phyloP scores from a whole-genome alignment of 192 early-diverging fungal species.

The Funneliformis mosseae region DNA sequence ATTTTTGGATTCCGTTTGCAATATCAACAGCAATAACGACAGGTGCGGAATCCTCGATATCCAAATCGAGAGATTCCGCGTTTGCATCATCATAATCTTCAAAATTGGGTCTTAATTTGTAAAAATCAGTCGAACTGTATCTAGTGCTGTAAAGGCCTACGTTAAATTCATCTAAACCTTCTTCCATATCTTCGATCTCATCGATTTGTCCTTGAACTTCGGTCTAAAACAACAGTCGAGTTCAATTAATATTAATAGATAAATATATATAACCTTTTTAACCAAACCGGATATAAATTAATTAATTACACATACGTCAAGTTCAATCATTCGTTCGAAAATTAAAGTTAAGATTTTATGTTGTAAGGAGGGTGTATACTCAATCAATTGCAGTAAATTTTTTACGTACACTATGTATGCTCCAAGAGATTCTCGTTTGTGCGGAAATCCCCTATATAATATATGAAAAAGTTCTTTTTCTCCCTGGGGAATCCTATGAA shows the following conservation, averaged over 20 bases:
- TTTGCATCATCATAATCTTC: conserved; percentile 52
- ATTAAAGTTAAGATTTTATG: conserved; percentile 72
- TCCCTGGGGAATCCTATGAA: not conserved
- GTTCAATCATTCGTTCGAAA: conserved; percentile 82
- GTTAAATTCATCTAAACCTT: conserved; percentile 35
- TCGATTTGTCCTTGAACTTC: conserved; percentile 92
- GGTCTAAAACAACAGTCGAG: conserved; percentile 48
- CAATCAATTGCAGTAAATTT: conserved; percentile 72
- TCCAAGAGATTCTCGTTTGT: conserved; percentile 62
- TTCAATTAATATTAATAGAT: not conserved
- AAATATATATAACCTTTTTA: not conserved
- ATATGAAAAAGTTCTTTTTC: conserved; percentile 49
- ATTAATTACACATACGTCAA: conserved; percentile 69
- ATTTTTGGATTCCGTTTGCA: conserved; percentile 64
- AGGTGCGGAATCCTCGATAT: conserved; percentile 45
- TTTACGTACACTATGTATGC: conserved; percentile 70
- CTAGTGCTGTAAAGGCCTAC: not conserved
- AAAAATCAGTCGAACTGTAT: not conserved
- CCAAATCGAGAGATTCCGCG: conserved; percentile 43
- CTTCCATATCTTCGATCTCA: conserved; percentile 71
- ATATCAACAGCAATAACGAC: conserved; percentile 48
- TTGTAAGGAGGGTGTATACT: conserved; percentile 76
- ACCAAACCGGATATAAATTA: not conserved
- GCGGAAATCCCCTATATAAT: conserved; percentile 70
- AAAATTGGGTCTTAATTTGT: not conserved